Percentiles rank a stretch among this genome's conserved stretches.
phyloP scores from a whole-genome alignment of 2,329 filamentous ascomycete genomes.

The Colletotrichum falcatum region DNA sequence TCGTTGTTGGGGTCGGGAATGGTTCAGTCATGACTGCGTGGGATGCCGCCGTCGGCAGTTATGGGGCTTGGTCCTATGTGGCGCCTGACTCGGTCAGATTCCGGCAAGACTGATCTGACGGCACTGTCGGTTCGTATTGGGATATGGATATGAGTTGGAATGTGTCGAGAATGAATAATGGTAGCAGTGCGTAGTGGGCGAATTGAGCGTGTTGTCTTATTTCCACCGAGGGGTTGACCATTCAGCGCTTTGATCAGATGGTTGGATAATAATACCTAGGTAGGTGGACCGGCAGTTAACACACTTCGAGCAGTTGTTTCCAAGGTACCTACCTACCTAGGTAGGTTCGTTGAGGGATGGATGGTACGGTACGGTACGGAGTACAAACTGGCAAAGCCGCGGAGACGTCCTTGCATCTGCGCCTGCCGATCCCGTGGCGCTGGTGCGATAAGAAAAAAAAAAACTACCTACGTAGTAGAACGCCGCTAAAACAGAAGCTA shows the following conservation, averaged over 20 bases:
- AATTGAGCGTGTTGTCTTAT: neutral
- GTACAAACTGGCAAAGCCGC: constrained; percentile 2
- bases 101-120: neutral
- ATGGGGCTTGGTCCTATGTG: constrained; percentile 32
- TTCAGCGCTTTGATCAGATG: neutral
- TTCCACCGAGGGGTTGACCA: neutral
- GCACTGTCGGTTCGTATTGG: neutral
- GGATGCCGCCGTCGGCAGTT: constrained; percentile 1
- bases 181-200: neutral
- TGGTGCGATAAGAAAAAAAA: constrained; percentile 17
- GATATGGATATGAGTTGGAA: neutral
- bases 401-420: constrained; percentile 9
- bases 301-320: constrained; percentile 21
- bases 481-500: constrained; percentile 36
- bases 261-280: neutral
- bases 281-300: constrained; percentile 26
- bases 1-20: constrained; percentile 44
- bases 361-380: neutral
- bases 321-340: too few relatives aligned
- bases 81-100: constrained; percentile 17
- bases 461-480: neutral
- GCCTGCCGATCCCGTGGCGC: constrained; percentile 17
- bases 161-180: neutral
- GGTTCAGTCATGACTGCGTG: constrained; percentile 32
- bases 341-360: constrained; percentile 2